Conservation (phyloP, 2,329 filamentous ascomycete genomes). For the Fusarium annulatum region DNA sequence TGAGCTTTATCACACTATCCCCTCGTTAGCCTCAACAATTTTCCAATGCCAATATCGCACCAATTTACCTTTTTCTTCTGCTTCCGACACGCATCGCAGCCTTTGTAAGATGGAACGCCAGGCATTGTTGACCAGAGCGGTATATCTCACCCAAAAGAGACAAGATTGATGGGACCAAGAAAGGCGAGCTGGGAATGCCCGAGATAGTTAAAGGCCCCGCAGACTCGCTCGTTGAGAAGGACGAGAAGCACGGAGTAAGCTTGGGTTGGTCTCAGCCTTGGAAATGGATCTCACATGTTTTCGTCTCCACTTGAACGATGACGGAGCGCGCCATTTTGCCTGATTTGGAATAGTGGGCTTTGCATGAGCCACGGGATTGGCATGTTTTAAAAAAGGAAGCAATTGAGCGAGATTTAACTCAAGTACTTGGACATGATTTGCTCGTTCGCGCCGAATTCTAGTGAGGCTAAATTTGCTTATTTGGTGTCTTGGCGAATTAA, state of each 20-base stretch:
- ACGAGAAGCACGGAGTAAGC: not conserved
- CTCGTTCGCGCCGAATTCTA: not conserved
- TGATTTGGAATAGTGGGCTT: constrained; percentile 19
- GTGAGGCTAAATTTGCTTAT: not conserved
- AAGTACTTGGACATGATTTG: not conserved
- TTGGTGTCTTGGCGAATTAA: not conserved
- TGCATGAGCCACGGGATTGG: not conserved
- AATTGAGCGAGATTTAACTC: not conserved
- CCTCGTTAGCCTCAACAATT: too few species aligned
- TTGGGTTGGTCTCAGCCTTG: constrained; percentile 2
- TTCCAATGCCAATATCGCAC: not conserved
- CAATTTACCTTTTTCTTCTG: constrained; percentile 63
- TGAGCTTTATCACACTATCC: constrained; percentile 59
- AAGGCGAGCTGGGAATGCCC: not conserved
- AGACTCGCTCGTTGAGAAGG: not conserved
- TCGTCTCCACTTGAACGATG: not conserved
- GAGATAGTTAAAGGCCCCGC: constrained; percentile 29
- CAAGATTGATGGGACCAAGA: constrained; percentile 3
- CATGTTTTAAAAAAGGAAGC: not conserved
- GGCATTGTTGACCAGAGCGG: constrained; percentile 56
- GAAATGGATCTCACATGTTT: not conserved
- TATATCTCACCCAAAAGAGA: constrained; percentile 35
- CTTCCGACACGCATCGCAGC: constrained; percentile 62
- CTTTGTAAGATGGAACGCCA: constrained; percentile 62
- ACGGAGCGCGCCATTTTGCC: constrained; percentile 25